Conservation (phyloP, 164 flowering plant species). For the Magnolia officinalis region DNA sequence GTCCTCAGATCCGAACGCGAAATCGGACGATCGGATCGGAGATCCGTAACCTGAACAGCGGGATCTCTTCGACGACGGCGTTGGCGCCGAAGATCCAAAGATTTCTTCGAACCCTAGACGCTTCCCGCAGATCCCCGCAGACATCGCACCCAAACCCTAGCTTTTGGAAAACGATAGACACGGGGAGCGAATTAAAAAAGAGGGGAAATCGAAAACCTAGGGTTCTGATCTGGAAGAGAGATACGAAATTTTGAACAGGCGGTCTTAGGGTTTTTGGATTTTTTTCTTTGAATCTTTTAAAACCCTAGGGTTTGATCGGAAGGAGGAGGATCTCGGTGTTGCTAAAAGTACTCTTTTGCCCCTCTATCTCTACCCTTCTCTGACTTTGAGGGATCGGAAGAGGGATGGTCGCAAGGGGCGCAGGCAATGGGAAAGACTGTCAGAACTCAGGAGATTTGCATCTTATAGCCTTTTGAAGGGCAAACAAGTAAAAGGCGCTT, state of each 20-base stretch:
- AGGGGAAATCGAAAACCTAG: background rate
- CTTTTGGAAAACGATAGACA: background rate
- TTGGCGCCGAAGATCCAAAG: slow-evolving; percentile 22
- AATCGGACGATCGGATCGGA: slow-evolving; percentile 20
- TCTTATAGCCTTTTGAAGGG: background rate
- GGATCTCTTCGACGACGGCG: slow-evolving; percentile 21
- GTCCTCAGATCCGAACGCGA: slow-evolving; percentile 21
- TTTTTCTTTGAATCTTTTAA: background rate
- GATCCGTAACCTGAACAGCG: slow-evolving; percentile 19
- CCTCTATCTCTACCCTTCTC: background rate
- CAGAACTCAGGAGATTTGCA: background rate
- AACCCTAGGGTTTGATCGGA: slow-evolving; percentile 7
- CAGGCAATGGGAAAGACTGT: background rate
- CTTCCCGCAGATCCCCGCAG: slow-evolving; percentile 24
- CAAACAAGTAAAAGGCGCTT: too few species aligned
- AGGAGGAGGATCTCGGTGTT: background rate
- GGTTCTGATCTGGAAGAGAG: background rate
- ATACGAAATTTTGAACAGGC: background rate
- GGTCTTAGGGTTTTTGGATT: background rate
- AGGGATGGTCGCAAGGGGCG: background rate
- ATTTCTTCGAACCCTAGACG: slow-evolving; percentile 25
- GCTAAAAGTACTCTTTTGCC: background rate
- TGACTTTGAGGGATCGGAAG: background rate
- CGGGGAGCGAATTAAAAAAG: background rate
- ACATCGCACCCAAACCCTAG: slow-evolving; percentile 20